phyloP scores from a whole-genome alignment of 352 stramenopile species.

The Phytopythium ostracodes region DNA sequence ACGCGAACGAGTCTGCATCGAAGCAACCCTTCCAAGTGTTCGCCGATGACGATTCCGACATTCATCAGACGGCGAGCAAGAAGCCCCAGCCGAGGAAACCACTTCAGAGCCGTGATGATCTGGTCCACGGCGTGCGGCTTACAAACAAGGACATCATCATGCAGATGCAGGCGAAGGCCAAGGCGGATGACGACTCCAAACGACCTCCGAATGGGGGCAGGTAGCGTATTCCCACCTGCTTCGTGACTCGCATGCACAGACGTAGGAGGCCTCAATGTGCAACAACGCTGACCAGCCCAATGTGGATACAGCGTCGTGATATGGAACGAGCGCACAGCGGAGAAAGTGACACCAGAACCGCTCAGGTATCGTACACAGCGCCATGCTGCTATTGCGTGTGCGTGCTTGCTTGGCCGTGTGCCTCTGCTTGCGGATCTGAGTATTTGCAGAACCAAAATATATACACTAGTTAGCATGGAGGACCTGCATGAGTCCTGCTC shows the following conservation, averaged over 20 bases:
- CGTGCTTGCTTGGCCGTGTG: background rate
- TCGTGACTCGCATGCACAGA: background rate
- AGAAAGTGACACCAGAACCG: conserved; percentile 6
- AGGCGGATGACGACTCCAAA: conserved; percentile 7
- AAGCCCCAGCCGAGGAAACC: conserved; percentile 50
- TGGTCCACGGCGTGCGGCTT: conserved; percentile 42
- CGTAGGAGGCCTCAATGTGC: background rate
- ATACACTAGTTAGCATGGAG: conserved; percentile 9
- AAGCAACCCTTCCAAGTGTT: conserved; percentile 51
- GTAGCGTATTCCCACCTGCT: conserved; percentile 24
- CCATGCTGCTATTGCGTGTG: conserved; percentile 1
- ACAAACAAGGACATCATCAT: conserved; percentile 83
- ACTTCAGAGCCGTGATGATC: conserved; percentile 61
- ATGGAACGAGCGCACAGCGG: conserved; percentile 1
- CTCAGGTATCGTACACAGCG: conserved; percentile 9
- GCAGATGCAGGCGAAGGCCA: conserved; percentile 29
- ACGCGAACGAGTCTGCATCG: conserved; percentile 30
- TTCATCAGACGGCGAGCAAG: conserved; percentile 22
- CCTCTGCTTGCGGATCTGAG: background rate
- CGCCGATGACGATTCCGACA: conserved; percentile 28
- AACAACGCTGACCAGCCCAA: conserved; percentile 2
- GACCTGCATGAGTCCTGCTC: background rate
- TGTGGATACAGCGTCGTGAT: conserved; percentile 8
- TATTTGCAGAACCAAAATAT: conserved; percentile 8
- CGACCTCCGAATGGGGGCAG: conserved; percentile 20